Base-by-base conservation (phyloP, 768 basidiomycete species). In the Agrocybe pediades region DNA sequence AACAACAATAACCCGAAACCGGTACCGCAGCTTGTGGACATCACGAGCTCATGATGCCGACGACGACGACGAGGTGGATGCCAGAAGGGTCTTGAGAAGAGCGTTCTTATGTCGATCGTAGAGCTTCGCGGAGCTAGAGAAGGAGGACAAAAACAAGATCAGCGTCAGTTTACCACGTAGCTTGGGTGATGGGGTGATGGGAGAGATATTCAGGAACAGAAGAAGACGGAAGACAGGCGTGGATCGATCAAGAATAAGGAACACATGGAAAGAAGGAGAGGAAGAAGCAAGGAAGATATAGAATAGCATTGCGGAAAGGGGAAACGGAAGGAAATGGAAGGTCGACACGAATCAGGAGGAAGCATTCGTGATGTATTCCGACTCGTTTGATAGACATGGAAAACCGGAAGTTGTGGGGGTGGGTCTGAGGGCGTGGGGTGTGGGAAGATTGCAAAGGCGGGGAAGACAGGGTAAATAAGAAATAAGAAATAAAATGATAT, bases 21-120 rank as follows among this genome's bases (percentile, higher is more conserved):
- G n/a, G n/a, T n/a, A n/a, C n/a, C n/a, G n/a, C n/a, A n/a, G n/a
- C n/a, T n/a, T n/a, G n/a, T n/a, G n/a, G n/a, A n/a, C n/a, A n/a
- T n/a, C n/a, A n/a, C 19, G 46, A 45, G 17, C 46, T 52, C 49
- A 62, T 48, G 51, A 60, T 19, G 60, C 58, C 17, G 33, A 36
- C 13, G 33, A 36, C 3, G 33, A 15, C 29, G n/a, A n/a, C n/a
- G 47, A 53, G 46, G 42, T 27, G 19, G 51, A 49, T 61, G 65
- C 60, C 61, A 70, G 66, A 44, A 74, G 58, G 41, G 72, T 76
- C 72, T 87, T 89, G 46, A 85, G 70, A 58, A 92, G 79, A 40
- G 73, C 62, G 53, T 74, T 80, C 69, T 80, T 84, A 67, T 88
- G 87, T 60, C 82, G 81, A 68, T 91, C 86, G 62, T 86, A 90